phyloP scores from a whole-genome alignment of 2,329 filamentous ascomycete genomes.

The Penicillium palitans region DNA sequence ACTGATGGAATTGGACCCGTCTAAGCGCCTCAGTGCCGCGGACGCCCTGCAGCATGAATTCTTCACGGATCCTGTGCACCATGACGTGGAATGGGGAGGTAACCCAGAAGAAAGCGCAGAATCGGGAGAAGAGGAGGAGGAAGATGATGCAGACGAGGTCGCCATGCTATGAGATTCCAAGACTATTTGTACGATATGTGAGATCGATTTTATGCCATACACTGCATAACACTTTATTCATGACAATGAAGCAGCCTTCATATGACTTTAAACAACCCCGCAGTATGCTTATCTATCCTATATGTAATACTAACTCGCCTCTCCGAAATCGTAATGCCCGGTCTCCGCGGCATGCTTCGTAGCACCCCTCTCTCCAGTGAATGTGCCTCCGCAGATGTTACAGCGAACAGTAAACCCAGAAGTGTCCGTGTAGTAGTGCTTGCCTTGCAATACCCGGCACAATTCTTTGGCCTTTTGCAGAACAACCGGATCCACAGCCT shows the following conservation, averaged over 20 bases:
- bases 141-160: conserved; percentile 43
- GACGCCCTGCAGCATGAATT: conserved; percentile 49
- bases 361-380: conserved; percentile 49
- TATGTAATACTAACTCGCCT: conserved; percentile 36
- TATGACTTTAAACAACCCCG: not conserved
- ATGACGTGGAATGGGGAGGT: conserved; percentile 45
- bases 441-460: conserved; percentile 65
- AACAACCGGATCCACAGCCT: conserved; percentile 56
- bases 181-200: conserved; percentile 24
- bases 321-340: conserved; percentile 53
- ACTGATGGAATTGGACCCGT: conserved; percentile 48
- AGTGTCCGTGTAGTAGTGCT: conserved; percentile 87
- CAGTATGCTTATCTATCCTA: not conserved
- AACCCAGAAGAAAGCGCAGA: conserved; percentile 38
- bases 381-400: conserved; percentile 55
- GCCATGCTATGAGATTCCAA: conserved; percentile 35
- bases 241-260: conserved; percentile 1
- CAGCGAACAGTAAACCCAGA: conserved; percentile 76
- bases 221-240: conserved; percentile 7
- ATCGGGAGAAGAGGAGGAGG: conserved; percentile 35
- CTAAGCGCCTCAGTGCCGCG: conserved; percentile 44
- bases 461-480: conserved; percentile 63
- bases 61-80: conserved; percentile 43
- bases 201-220: conserved; percentile 18
- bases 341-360: conserved; percentile 49